Percentiles rank a stretch among this genome's conserved stretches.
Conservation (phyloP, 345 rosid species). For the Zanthoxylum bungeanum region DNA sequence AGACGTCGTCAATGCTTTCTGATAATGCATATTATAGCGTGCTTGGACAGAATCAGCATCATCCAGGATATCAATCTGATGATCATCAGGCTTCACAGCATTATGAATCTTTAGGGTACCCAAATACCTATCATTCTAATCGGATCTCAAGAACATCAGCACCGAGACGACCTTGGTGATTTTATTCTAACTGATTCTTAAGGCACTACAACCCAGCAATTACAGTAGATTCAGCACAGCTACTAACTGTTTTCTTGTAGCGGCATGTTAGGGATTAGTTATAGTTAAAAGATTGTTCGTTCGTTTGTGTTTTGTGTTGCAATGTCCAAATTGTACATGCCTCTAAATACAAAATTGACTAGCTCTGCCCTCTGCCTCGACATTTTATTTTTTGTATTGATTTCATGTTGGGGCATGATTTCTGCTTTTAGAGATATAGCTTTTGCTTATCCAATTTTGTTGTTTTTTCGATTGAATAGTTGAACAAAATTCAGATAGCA, state of each 20-base stretch:
- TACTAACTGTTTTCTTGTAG: conserved; percentile 15
- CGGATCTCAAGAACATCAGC: conserved; percentile 20
- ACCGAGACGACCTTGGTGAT: conserved; percentile 19
- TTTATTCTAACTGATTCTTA: conserved; percentile 11
- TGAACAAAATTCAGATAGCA: not conserved
- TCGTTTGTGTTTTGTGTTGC: conserved; percentile 22
- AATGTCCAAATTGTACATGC: conserved; percentile 27
- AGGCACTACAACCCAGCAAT: conserved; percentile 17
- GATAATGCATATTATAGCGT: conserved; percentile 15
- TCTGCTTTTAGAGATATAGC: not conserved
- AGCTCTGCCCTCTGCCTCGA: conserved; percentile 14
- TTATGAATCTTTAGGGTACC: conserved; percentile 21
- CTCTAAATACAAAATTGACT: conserved; percentile 7
- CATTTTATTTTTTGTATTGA: conserved; percentile 13
- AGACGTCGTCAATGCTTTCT: conserved; percentile 16
- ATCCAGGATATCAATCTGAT: conserved; percentile 25
- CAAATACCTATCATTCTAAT: conserved; percentile 20
- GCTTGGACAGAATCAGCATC: conserved; percentile 24
- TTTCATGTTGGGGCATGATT: conserved; percentile 13
- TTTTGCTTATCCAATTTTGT: not conserved
- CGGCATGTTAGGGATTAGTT: conserved; percentile 18
- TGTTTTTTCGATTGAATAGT: not conserved
- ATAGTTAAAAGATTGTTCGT: not conserved
- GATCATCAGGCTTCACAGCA: conserved; percentile 25
- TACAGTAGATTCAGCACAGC: conserved; percentile 18